A percentile compares a stretch with the other conserved stretches of the same genome.
phyloP scores from a whole-genome alignment of 2,329 filamentous ascomycete genomes.

The Lomentospora prolificans region DNA sequence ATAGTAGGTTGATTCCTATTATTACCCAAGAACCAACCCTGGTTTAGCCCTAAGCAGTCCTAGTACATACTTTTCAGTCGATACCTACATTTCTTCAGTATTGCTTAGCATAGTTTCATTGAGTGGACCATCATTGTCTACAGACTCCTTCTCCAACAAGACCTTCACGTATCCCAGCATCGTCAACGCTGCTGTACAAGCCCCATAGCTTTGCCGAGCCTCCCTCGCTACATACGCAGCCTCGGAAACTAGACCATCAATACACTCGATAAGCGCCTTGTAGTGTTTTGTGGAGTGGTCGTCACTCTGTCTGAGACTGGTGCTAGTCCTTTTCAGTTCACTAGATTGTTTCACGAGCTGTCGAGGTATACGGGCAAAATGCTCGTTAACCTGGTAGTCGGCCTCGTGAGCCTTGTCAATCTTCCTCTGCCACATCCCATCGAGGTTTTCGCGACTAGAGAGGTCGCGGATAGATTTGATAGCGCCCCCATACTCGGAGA shows the following conservation, averaged over 20 bases:
- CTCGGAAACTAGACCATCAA: too few species aligned
- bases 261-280: neutral
- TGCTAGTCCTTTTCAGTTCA: neutral
- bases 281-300: neutral
- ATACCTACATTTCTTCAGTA: too few species aligned
- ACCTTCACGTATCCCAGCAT: neutral
- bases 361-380: neutral
- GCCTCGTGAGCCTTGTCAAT: slow-evolving; percentile 12
- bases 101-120: too few species aligned
- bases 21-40: too few species aligned
- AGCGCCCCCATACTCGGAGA: slow-evolving; percentile 16
- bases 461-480: slow-evolving; percentile 16
- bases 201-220: neutral
- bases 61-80: too few species aligned
- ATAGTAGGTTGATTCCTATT: too few species aligned
- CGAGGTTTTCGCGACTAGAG: slow-evolving; percentile 13
- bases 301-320: slow-evolving; percentile 1
- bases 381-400: slow-evolving; percentile 10
- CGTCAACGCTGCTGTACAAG: neutral
- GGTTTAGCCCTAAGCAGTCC: too few species aligned
- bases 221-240: neutral
- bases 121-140: neutral
- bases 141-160: neutral
- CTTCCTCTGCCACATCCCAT: slow-evolving; percentile 19
- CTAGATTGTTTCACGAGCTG: neutral